Evolutionary conservation across 768 basidiomycete species (phyloP), one percentile per base, ranked within the genome.

Genomic region (Trametes coccinea): DNA sequence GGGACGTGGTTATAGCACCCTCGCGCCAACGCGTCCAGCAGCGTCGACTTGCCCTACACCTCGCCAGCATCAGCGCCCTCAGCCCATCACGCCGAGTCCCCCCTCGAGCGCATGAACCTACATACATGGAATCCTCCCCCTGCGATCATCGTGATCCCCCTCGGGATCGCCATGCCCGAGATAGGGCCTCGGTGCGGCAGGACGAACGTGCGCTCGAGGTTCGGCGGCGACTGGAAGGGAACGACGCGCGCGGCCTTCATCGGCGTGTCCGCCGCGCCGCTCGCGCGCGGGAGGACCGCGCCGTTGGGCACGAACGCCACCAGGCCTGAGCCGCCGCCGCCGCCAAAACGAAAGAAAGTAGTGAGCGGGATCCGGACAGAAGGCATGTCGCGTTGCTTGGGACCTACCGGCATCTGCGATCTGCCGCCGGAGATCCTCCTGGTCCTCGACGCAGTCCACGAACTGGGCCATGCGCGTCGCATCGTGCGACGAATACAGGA

Each of bases 1-100:
- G 60, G 60, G 5, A 66, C 30, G 53, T 66, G 66, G 17, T 59
- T 61, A 41, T 67, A 64, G 34, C 66, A 67, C 33, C 63, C 65
- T 9, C 51, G 49, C 37, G 66, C 62, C 11, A 67, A 52, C 2
- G 63, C 66, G 30, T 64, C 63, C 16, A 67, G 46, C 13, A 67
- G 54, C 13, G 63, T 67, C 7, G 63, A 67, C 17, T 67, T 67
- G 2, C 66, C 66, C 56, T 60, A 50, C 27, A 29, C 14, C 6
- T 4, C 29, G 6, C 5, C 4, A 44, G 8, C 22, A 22, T 22
- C 22, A 22, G 22, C 22, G 22, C 22, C 22, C 22, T 22, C 22
- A 22, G 22, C 22, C 22, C 22, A 22, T 22, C 22, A 22, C 22
- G 22, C 22, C 22, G 22, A 22, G 22, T 22, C 22, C 22, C 1